These are phyloP conservation scores for Podaxis sp. DNA, from an alignment of 768 basidiomycete species.

Conservation along the genomic window DNA sequence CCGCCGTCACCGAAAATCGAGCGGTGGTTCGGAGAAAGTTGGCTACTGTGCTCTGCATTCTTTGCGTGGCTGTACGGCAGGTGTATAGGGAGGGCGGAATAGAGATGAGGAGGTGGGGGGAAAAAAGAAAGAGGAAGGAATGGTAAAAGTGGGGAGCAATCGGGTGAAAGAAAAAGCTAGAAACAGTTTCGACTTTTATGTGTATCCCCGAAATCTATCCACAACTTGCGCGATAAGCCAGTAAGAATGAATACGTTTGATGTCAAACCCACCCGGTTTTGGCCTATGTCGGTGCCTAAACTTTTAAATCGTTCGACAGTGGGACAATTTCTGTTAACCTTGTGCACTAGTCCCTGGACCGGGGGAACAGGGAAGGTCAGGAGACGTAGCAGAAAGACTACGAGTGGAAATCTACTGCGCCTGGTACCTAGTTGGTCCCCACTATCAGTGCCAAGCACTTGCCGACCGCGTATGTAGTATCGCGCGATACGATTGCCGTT, in stretches of 20 bases:
- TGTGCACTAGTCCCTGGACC: not conserved
- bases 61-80: not conserved
- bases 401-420: too few species aligned
- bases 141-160: not conserved
- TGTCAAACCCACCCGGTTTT: not conserved
- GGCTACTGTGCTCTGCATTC: slow-evolving; percentile 17
- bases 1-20: slow-evolving; percentile 13
- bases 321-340: not conserved
- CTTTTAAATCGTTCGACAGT: not conserved
- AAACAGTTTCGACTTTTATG: slow-evolving; percentile 5
- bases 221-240: not conserved
- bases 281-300: not conserved
- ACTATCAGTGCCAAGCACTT: not conserved
- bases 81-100: not conserved
- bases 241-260: not conserved
- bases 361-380: not conserved
- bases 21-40: slow-evolving; percentile 13
- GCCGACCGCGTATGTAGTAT: not conserved
- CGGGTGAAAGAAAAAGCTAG: not conserved
- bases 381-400: not conserved
- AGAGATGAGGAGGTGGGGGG: slow-evolving; percentile 9
- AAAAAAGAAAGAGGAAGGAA: slow-evolving; percentile 9
- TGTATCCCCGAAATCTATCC: not conserved
- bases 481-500: not conserved
- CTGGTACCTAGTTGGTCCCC: not conserved